Base-by-base conservation (phyloP, 75 land plant species). In the Sequoiadendron giganteum region DNA sequence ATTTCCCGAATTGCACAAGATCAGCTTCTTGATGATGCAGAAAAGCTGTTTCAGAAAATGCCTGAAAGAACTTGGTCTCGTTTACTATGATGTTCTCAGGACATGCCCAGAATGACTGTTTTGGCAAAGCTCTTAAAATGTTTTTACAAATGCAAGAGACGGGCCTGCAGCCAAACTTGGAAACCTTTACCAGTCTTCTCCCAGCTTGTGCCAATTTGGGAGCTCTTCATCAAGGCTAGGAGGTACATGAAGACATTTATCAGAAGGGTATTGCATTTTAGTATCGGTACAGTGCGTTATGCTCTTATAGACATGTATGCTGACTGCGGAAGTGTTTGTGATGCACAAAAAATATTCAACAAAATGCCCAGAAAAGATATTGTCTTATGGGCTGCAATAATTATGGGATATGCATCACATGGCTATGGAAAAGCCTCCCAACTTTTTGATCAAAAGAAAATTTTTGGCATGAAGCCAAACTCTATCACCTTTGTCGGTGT, bases 71-170 rank as follows among this genome's bases (percentile, higher is more conserved):
- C 75, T 1, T 86, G 16, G 83, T 90, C 25, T 90, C 89, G 19
- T 90, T 89, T 89, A 90, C 88, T 25, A 84, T 89, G 49, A 88
- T 88, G 32, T 83, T 90, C 25, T 80, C 83, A 76, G 92, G 88
- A 42, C 79, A 87, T 47, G 85, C 56, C 61, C 88, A 89, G 86
- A 58, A 87, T 76, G 86, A 52, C 58, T 81, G 54, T 45, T 86
- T 86, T 79, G 45, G 80, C 36, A 55, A 86, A 42, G 90, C 90
- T 86, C 47, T n/a, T n/a, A n/a, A n/a, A n/a, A n/a, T n/a, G n/a
- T n/a, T n/a, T n/a, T n/a, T n/a, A n/a, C n/a, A n/a, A n/a, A n/a
- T n/a, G n/a, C n/a, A n/a, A n/a, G n/a, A n/a, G n/a, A n/a, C n/a
- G n/a, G n/a, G n/a, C n/a, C n/a, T n/a, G n/a, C n/a, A n/a, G n/a